Evolutionary conservation across 1,139 yeast species (phyloP), one percentile per base, ranked within the genome.

Genomic region (Tardiomyces depauwii): DNA sequence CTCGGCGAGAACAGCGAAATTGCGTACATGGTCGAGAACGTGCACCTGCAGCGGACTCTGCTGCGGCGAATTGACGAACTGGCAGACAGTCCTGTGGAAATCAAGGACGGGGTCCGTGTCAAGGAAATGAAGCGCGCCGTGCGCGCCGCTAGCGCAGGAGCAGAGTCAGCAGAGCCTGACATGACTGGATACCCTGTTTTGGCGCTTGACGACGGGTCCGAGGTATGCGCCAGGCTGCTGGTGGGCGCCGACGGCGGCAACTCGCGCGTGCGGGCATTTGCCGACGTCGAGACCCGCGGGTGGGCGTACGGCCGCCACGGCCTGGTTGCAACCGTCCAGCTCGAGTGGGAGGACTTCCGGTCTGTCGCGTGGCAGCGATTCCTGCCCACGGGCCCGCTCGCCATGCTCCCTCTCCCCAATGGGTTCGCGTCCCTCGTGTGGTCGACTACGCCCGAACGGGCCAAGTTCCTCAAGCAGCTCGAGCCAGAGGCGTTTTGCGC

Each of bases 191-290:
- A 96, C 95, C 97, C 97, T 0, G 62, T 80, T 6, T 79, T 91
- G 2, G 72, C 75, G 23, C 69, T 91, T 18, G 77, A 78, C 19
- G 75, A 77, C 51, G 96, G 96, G 1, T 74, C 75, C 14, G 55
- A 61, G 14, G 68, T 82, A 44, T 77, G 77, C 55, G 76, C 96
- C 0, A 71, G 96, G 49, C 70, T 91, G 21, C 70, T 91, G 36
- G 78, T 89, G 13, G 99, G 99, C 10, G 95, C 96, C 18, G 98
- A 91, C 62, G 99, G 99, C 0, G 87, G 80, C 61, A 87, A 89
- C 63, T 88, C 97, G 0, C 96, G 96, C 0, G 98, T 85, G 2
- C 74, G 97, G 42, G 72, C 76, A 52, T 89, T 76, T 60, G 83
- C 96, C 0, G 79, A 77, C 2, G 87, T 93, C 47, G 80, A 80